Evolutionary conservation across 1,284 basidiomycete genomes (phyloP).

Genomic region (Fomitopsis palustris): DNA sequence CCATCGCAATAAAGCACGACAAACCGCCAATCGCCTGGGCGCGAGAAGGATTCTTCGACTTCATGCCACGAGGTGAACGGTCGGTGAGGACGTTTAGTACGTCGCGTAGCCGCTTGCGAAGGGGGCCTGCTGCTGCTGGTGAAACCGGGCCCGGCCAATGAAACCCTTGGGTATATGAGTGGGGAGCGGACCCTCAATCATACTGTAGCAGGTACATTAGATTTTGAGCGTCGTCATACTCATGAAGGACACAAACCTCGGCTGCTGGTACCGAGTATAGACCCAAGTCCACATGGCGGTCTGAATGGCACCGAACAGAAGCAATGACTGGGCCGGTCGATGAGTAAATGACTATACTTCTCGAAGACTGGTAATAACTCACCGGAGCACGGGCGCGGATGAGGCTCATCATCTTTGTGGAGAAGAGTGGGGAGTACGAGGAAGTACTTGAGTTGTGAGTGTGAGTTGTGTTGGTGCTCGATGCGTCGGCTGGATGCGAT

Average conservation of each 20-base stretch:
- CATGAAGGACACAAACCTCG: neutral
- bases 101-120: neutral
- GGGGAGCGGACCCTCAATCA: neutral
- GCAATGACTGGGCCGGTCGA: neutral
- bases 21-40: constrained; percentile 2
- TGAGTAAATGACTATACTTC: neutral
- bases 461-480: neutral
- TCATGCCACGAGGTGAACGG: neutral
- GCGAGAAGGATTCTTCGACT: neutral
- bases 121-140: neutral
- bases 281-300: constrained; percentile 3
- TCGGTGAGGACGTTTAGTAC: neutral
- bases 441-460: neutral
- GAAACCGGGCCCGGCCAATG: neutral
- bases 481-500: neutral
- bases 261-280: neutral
- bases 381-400: neutral
- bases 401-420: neutral
- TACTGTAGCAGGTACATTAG: neutral
- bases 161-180: neutral
- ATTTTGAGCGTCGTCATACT: neutral
- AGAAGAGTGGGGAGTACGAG: neutral
- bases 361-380: neutral
- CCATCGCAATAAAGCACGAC: constrained; percentile 4
- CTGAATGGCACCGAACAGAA: constrained; percentile 3